A percentile compares a stretch with the other conserved stretches of the same genome.
Evolutionary conservation across 192 early-diverging fungal species (phyloP).

Genomic region (Coemansia sp.): DNA sequence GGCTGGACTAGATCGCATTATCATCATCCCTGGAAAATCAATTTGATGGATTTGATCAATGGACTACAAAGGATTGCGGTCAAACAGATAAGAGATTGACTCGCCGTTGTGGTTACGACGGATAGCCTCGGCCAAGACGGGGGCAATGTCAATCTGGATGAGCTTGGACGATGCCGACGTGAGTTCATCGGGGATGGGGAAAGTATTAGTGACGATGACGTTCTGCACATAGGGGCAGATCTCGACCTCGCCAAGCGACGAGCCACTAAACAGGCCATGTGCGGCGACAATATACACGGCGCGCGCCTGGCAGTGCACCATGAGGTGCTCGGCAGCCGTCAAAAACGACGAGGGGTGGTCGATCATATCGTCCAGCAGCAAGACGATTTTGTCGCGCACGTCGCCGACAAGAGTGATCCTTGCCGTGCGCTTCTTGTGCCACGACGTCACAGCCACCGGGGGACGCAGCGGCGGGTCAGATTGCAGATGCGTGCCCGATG

Average conservation of each 20-base stretch:
- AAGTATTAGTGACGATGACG: constrained; percentile 90
- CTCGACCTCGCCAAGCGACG: constrained; percentile 83
- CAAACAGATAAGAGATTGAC: constrained; percentile 89
- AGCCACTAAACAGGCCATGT: constrained; percentile 91
- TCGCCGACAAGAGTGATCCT: constrained; percentile 91
- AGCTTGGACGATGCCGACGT: constrained; percentile 73
- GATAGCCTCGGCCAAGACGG: constrained; percentile 93
- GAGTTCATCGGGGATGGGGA: constrained; percentile 78
- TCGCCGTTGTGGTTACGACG: constrained; percentile 93
- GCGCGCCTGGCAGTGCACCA: constrained; percentile 78
- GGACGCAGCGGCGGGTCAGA: constrained; percentile 53
- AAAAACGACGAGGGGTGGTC: constrained; percentile 89
- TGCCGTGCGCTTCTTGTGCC: constrained; percentile 59
- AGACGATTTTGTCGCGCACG: constrained; percentile 79
- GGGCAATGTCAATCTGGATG: constrained; percentile 81
- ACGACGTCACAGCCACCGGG: constrained; percentile 55
- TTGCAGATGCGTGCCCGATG: constrained; percentile 55
- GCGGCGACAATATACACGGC: constrained; percentile 90
- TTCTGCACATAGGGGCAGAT: constrained; percentile 74
- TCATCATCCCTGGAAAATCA: neutral
- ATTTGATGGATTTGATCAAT: neutral
- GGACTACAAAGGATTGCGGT: constrained; percentile 46
- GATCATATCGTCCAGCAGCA: constrained; percentile 97
- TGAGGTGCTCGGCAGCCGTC: constrained; percentile 88
- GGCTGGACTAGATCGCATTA: neutral